These are phyloP conservation scores for Thalia dealbata DNA, from an alignment of 176 grass and related monocot genomes.

Conservation along the genomic window DNA sequence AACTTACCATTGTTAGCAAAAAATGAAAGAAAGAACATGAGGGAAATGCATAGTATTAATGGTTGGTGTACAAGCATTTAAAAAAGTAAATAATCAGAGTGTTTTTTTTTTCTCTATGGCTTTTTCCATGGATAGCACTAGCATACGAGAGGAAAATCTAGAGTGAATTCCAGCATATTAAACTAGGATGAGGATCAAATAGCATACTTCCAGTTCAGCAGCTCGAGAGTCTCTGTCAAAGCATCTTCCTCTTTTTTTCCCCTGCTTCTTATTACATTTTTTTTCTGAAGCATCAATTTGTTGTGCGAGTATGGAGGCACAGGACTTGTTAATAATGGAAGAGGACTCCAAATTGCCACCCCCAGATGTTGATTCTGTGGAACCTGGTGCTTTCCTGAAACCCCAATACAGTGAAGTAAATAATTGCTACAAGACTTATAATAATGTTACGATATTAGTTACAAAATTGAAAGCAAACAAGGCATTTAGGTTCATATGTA, in stretches of 20 bases:
- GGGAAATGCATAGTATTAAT: too few species aligned
- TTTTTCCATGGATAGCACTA: too few species aligned
- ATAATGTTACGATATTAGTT: background rate
- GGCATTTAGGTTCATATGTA: background rate
- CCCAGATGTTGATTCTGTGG: slow-evolving; percentile 26
- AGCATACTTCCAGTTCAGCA: slow-evolving; percentile 56
- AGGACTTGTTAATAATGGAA: slow-evolving; percentile 6
- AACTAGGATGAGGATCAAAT: background rate
- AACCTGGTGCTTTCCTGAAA: slow-evolving; percentile 22
- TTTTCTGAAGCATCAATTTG: slow-evolving; percentile 23
- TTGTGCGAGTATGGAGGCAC: slow-evolving; percentile 21
- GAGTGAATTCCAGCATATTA: background rate
- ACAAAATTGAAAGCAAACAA: background rate
- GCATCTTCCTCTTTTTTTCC: slow-evolving; percentile 72
- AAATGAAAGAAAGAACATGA: too few species aligned
- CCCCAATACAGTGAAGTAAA: background rate
- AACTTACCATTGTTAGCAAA: too few species aligned
- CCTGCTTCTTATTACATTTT: slow-evolving; percentile 29
- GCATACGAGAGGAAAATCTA: background rate
- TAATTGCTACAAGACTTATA: background rate
- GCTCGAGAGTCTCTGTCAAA: slow-evolving; percentile 91
- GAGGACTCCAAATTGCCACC: slow-evolving; percentile 11
- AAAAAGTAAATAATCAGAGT: too few species aligned
- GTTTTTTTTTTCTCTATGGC: too few species aligned
- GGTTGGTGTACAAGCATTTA: too few species aligned